phyloP scores from a whole-genome alignment of 164 flowering plant genomes.

The Taxillus chinensis region DNA sequence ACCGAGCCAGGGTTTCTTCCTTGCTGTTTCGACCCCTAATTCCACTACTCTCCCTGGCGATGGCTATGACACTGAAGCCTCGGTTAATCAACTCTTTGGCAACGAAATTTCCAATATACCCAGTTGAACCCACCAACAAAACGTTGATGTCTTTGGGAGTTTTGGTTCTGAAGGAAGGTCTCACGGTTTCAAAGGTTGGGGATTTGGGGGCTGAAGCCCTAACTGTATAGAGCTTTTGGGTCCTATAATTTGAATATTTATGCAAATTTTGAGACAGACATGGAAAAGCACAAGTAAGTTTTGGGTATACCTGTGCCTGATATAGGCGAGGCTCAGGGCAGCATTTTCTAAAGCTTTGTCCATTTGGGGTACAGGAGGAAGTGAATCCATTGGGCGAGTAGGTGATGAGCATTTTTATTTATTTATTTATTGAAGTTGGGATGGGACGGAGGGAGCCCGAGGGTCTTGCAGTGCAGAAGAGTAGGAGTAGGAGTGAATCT shows the following conservation, averaged over 20 bases:
- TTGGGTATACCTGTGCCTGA: conserved; percentile 29
- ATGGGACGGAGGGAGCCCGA: no score
- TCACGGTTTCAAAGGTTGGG: conserved; percentile 16
- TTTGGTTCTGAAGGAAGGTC: conserved; percentile 45
- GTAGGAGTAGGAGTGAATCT: no score
- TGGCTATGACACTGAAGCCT: conserved; percentile 73
- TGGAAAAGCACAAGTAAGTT: conserved; percentile 13
- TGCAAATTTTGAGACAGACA: conserved; percentile 12
- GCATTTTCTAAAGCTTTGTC: conserved; percentile 14
- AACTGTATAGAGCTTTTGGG: conserved; percentile 15
- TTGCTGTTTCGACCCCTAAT: conserved; percentile 51
- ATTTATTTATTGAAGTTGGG: no score
- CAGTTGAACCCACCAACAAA: conserved; percentile 87
- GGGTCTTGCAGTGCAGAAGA: no score
- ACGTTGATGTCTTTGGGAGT: conserved; percentile 61
- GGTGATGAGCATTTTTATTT: conserved; percentile 25
- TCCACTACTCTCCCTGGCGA: conserved; percentile 85
- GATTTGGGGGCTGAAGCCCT: conserved; percentile 24
- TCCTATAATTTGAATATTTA: conserved; percentile 16
- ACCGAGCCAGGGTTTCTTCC: conserved; percentile 48
- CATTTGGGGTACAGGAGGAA: conserved; percentile 20
- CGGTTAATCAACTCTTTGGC: conserved; percentile 61
- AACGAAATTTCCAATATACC: conserved; percentile 87
- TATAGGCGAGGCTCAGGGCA: conserved; percentile 23
- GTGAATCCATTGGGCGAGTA: conserved; percentile 23